Evolutionary conservation across 176 grass and related monocot genomes (phyloP).

Genomic region (Rhynchospora tenuis): DNA sequence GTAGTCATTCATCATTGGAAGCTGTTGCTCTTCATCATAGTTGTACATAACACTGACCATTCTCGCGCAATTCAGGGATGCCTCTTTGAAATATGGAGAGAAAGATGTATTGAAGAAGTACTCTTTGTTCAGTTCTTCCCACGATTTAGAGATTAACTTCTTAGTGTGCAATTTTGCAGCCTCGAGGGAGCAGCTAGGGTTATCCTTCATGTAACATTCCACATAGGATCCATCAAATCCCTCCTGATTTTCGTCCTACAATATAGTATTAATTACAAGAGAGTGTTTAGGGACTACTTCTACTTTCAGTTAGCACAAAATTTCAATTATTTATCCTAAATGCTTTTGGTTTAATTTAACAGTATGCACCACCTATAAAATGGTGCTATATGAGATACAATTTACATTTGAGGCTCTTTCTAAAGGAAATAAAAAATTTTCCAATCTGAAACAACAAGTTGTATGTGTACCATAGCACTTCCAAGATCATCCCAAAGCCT

Average conservation of each 20-base stretch:
- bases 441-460: no score
- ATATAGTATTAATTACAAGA: neutral
- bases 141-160: constrained; percentile 32
- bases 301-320: no score
- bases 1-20: constrained; percentile 42
- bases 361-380: no score
- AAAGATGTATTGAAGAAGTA: constrained; percentile 30
- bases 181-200: neutral
- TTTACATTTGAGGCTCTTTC: no score
- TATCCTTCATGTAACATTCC: constrained; percentile 47
- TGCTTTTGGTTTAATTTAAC: no score
- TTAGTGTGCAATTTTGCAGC: constrained; percentile 31
- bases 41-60: constrained; percentile 66
- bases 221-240: constrained; percentile 59
- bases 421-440: no score
- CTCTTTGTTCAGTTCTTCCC: constrained; percentile 63
- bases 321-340: no score
- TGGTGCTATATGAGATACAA: no score
- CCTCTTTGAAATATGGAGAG: neutral
- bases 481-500: constrained; percentile 66
- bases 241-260: constrained; percentile 55
- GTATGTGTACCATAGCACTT: constrained; percentile 5
- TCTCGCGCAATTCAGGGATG: constrained; percentile 31
- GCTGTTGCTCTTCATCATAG: constrained; percentile 26
- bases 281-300: no score